These are phyloP conservation scores for Cordyceps cateniannulata DNA, from an alignment of 2,329 filamentous ascomycete genomes.

Conservation along the genomic window DNA sequence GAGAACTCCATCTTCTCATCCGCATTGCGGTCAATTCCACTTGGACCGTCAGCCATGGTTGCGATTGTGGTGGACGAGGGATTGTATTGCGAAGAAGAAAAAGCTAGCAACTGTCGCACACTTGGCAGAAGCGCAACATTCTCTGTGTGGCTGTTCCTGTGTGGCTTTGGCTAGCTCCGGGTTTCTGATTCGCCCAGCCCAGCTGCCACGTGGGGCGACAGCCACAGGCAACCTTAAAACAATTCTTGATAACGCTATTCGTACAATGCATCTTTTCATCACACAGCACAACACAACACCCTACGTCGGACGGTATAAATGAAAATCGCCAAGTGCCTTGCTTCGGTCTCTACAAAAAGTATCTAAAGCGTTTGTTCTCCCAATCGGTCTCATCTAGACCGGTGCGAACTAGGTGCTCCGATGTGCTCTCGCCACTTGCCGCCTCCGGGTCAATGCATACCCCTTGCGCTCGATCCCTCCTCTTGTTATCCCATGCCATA, in stretches of 20 bases:
- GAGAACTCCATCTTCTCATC: slow-evolving; percentile 98
- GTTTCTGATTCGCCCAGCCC: neutral
- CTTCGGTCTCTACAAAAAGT: neutral
- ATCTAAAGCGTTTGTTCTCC: neutral
- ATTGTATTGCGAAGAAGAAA: neutral
- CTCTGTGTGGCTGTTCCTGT: neutral
- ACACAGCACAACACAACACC: too few relatives aligned
- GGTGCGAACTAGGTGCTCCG: neutral
- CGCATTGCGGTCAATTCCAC: slow-evolving; percentile 77
- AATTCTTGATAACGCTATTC: too few relatives aligned
- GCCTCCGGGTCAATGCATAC: neutral
- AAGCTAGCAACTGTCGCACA: neutral
- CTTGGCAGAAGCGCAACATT: neutral
- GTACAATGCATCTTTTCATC: too few relatives aligned
- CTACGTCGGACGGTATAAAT: neutral
- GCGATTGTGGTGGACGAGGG: slow-evolving; percentile 1
- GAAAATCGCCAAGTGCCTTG: neutral
- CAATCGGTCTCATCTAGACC: neutral
- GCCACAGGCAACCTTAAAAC: too few relatives aligned
- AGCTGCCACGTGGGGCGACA: neutral
- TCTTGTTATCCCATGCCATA: slow-evolving; percentile 44
- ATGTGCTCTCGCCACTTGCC: neutral
- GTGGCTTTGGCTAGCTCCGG: neutral
- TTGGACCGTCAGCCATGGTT: slow-evolving; percentile 78
- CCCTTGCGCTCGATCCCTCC: slow-evolving; percentile 33